phyloP scores from a whole-genome alignment of 2,329 filamentous ascomycete species.

The Lasiodiplodia sp. region DNA sequence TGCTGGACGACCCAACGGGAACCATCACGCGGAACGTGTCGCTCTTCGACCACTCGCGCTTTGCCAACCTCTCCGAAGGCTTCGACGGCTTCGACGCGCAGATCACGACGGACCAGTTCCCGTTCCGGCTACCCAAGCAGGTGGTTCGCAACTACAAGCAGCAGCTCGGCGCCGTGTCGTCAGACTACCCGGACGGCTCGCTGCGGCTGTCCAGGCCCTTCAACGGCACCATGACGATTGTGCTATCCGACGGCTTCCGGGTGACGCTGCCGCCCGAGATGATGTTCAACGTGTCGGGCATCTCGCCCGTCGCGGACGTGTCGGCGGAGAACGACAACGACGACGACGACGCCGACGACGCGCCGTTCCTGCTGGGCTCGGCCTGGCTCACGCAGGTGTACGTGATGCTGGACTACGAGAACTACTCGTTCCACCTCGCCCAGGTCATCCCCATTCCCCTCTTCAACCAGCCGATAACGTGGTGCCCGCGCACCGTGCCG shows the following conservation, averaged over 20 bases:
- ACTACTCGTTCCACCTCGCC: constrained; percentile 50
- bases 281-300: constrained; percentile 46
- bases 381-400: constrained; percentile 54
- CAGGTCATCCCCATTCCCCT: constrained; percentile 48
- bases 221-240: constrained; percentile 50
- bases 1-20: constrained; percentile 40
- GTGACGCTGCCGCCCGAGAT: constrained; percentile 50
- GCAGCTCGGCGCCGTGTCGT: constrained; percentile 40
- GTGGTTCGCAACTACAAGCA: constrained; percentile 51
- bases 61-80: constrained; percentile 42
- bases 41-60: constrained; percentile 42
- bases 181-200: constrained; percentile 45
- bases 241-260: constrained; percentile 49
- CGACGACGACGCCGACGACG: constrained; percentile 38
- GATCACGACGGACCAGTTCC: constrained; percentile 53
- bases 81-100: constrained; percentile 47
- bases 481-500: constrained; percentile 49
- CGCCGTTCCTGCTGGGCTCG: constrained; percentile 47
- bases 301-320: constrained; percentile 42
- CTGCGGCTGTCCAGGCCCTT: constrained; percentile 47
- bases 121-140: constrained; percentile 49
- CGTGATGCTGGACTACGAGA: constrained; percentile 53
- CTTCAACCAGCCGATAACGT: constrained; percentile 50
- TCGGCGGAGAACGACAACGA: neutral
- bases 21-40: constrained; percentile 43